These are phyloP conservation scores for Euphrasia arctica DNA, from an alignment of 305 asterid genomes.

Conservation along the genomic window DNA sequence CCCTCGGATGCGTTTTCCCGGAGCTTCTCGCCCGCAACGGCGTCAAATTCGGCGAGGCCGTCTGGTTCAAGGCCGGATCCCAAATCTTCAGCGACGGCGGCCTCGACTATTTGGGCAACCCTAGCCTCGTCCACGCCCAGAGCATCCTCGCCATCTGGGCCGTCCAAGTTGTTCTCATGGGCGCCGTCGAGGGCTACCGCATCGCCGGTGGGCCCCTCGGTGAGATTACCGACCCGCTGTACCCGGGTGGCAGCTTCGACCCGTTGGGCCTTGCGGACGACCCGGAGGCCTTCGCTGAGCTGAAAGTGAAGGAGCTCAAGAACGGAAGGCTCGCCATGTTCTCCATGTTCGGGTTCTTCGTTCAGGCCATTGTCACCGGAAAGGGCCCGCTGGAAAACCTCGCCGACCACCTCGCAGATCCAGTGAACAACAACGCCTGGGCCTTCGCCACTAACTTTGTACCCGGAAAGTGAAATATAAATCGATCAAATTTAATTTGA, in stretches of 20 bases:
- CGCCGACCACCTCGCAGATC: constrained; percentile 36
- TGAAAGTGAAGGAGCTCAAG: constrained; percentile 60
- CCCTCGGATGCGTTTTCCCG: constrained; percentile 36
- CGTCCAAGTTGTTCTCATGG: too few species aligned
- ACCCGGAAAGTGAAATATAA: constrained; percentile 33
- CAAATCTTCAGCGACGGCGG: constrained; percentile 36
- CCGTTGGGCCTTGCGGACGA: too few species aligned
- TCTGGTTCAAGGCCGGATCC: constrained; percentile 35
- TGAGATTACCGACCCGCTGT: too few species aligned
- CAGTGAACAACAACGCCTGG: constrained; percentile 40
- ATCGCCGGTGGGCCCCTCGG: too few species aligned
- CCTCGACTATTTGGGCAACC: constrained; percentile 36
- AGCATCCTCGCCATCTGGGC: too few species aligned
- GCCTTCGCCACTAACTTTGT: constrained; percentile 38
- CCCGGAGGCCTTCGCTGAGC: constrained; percentile 59
- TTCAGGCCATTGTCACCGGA: constrained; percentile 60
- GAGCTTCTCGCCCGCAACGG: constrained; percentile 36
- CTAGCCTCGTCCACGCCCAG: constrained; percentile 26
- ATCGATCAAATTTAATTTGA: constrained; percentile 24
- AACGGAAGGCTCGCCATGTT: constrained; percentile 57
- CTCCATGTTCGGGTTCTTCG: constrained; percentile 58
- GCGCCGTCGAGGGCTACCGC: too few species aligned
- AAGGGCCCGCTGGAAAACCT: constrained; percentile 50
- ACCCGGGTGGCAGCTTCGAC: too few species aligned
- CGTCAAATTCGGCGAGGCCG: constrained; percentile 35